Base-by-base conservation (phyloP, 352 stramenopile species). In the Phytophthora crassamura region DNA sequence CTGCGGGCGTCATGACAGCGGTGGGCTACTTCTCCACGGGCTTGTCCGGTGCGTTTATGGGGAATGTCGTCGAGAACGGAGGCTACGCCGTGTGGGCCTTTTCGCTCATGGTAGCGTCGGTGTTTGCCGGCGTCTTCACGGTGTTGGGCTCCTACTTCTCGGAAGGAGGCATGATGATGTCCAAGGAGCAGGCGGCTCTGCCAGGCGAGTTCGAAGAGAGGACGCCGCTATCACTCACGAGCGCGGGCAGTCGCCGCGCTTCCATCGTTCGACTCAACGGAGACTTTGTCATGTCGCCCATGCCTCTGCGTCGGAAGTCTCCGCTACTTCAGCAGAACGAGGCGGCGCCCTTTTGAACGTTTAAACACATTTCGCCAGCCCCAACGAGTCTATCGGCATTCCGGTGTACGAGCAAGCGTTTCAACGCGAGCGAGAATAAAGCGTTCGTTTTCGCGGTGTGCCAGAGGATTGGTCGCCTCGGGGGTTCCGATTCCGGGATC, bases 1-100 rank as follows among this genome's bases (percentile, higher is more conserved):
- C 81, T 2, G 73, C 67, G 1, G 80, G 80, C 0, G 69, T 89
- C 57, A 86, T 89, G 65, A 89, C 80, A 0, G 69, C 67, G 4
- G 71, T 87, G 10, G 76, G 65, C 15, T 87, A 87, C 59, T 81
- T 89, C 47, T 69, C 80, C 0, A 87, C 80, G 9, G 80, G 80
- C 3, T 22, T 59, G 16, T 59, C 51, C 11, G 51, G 51, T 28
- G 67, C 69, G 0, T 64, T 83, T 35, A 87, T 84, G 78, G 78
- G 78, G 12, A 69, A 69, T 34, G 56, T 82, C 18, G 77, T 87
- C 50, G 55, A 66, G 7, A 59, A 40, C 16, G 72, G 71, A 28
- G 78, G 78, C 28, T 52, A 52, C 45, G 45, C 39, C 5, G 55
- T 86, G 10, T 89, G 80, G 80, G 69, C 69, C 2, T 16, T 79